These are phyloP conservation scores for Roridomyces roridus DNA, from an alignment of 768 basidiomycete species.

Conservation along the genomic window DNA sequence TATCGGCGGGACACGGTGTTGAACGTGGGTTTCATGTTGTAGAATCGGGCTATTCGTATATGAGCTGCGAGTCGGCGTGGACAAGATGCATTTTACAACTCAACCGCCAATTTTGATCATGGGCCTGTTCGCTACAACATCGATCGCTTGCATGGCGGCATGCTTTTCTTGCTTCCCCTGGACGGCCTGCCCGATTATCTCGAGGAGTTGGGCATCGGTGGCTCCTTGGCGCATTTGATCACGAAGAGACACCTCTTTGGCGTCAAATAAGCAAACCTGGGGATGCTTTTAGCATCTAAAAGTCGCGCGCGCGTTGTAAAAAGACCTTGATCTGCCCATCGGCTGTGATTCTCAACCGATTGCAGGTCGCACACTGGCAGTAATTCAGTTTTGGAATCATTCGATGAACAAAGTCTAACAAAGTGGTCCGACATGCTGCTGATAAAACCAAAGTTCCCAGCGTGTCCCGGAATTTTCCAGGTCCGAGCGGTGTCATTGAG, in stretches of 20 bases:
- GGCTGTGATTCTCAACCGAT: conserved; percentile 83
- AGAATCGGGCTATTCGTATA: neutral
- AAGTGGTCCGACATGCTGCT: conserved; percentile 96
- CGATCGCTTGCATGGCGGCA: conserved; percentile 82
- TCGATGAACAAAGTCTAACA: conserved; percentile 8
- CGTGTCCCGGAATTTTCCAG: conserved; percentile 74
- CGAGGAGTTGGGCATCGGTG: conserved; percentile 65
- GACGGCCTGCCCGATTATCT: conserved; percentile 69
- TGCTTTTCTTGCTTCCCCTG: conserved; percentile 80
- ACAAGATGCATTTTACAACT: conserved; percentile 42
- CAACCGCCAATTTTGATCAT: conserved; percentile 97
- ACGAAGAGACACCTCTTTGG: conserved; percentile 82
- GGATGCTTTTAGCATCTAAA: conserved; percentile 1
- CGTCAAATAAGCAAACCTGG: conserved; percentile 88
- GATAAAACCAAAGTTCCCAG: conserved; percentile 84
- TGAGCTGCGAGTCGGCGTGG: conserved; percentile 4
- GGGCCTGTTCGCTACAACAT: conserved; percentile 77
- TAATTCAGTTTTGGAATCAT: neutral
- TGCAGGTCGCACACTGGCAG: conserved; percentile 71
- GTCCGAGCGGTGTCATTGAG: conserved; percentile 83
- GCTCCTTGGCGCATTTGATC: conserved; percentile 73
- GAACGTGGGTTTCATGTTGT: neutral
- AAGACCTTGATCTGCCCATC: conserved; percentile 88
- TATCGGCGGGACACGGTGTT: conserved; percentile 4
- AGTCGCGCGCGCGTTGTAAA: neutral